phyloP scores from a whole-genome alignment of 257 asterid species.

The Verbascum thapsus region DNA sequence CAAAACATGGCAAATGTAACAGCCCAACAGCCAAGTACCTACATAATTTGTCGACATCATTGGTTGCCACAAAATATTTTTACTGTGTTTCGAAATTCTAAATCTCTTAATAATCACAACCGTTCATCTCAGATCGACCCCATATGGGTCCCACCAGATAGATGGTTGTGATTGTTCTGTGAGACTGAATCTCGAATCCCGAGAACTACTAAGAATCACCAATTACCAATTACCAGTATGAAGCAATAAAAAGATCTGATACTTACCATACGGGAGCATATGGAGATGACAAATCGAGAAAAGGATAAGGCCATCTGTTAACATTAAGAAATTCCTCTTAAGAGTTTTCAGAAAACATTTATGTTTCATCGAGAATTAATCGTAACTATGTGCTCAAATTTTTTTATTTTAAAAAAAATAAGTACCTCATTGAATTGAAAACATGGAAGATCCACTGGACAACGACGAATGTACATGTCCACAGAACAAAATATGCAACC shows the following conservation, averaged over 20 bases:
- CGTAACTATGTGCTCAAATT: not conserved
- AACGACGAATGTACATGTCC: constrained; percentile 67
- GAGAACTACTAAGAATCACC: no score
- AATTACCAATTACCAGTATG: not conserved
- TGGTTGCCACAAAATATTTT: not conserved
- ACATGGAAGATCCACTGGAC: constrained; percentile 89
- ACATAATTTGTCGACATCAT: constrained; percentile 38
- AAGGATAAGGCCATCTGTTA: constrained; percentile 80
- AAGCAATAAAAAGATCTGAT: not conserved
- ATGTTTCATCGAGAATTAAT: not conserved
- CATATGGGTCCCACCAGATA: no score
- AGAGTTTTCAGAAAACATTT: not conserved
- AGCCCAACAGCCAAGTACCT: constrained; percentile 79
- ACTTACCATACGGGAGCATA: constrained; percentile 73
- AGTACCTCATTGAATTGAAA: constrained; percentile 61
- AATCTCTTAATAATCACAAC: no score
- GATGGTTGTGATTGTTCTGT: no score
- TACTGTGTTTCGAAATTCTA: no score
- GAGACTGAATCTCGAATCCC: no score
- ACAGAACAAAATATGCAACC: constrained; percentile 68
- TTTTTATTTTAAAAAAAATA: not conserved
- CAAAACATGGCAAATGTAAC: constrained; percentile 65
- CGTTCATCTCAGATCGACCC: no score
- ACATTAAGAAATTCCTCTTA: constrained; percentile 10
- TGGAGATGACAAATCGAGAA: constrained; percentile 56